Conservation (phyloP, 164 flowering plant species). For the Hamamelis virginiana region DNA sequence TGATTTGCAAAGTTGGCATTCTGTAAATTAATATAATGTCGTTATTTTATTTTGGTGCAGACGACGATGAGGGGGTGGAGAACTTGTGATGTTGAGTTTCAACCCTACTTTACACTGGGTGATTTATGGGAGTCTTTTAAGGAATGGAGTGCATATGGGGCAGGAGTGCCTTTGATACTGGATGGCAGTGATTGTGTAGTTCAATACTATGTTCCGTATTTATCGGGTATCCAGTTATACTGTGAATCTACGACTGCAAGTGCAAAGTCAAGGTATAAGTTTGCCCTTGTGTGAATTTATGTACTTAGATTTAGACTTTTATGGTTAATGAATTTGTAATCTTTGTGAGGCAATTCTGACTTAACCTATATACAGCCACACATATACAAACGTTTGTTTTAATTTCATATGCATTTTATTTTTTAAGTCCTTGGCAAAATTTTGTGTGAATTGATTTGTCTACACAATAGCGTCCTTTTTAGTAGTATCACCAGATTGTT, state of each 20-base stretch:
- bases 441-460: no score
- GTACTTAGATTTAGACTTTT: no score
- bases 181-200: slow-evolving; percentile 51
- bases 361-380: no score
- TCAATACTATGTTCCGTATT: slow-evolving; percentile 72
- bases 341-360: no score
- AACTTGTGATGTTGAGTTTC: slow-evolving; percentile 51
- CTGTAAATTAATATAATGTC: neutral
- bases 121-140: slow-evolving; percentile 70
- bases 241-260: slow-evolving; percentile 24
- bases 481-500: no score
- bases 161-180: slow-evolving; percentile 64
- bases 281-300: neutral
- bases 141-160: slow-evolving; percentile 83
- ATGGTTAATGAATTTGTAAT: no score
- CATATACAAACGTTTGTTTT: no score
- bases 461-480: no score
- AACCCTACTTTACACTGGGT: slow-evolving; percentile 48
- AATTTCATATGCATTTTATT: no score
- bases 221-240: slow-evolving; percentile 68
- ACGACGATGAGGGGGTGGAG: slow-evolving; percentile 45
- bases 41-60: slow-evolving; percentile 15
- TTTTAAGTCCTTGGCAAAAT: no score
- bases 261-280: slow-evolving; percentile 22
- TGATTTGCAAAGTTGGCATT: neutral